Conservation (phyloP, 768 basidiomycete species). For the Lactarius sanguifluus region DNA sequence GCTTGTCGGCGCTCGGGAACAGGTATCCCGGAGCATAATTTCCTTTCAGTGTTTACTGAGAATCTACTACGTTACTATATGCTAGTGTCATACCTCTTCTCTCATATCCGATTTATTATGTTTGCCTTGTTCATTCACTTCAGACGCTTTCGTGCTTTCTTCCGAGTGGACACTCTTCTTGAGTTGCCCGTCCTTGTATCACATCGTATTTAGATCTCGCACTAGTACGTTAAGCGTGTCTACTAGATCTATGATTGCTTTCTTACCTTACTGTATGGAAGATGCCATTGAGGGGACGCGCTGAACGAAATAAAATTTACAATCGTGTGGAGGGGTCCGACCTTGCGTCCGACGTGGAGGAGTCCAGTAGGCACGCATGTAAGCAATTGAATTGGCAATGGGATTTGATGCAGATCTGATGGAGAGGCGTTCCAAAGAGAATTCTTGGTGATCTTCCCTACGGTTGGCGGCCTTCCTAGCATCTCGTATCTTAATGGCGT, state of each 20-base stretch:
- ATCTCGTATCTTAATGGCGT: too few species aligned
- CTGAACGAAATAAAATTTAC: too few species aligned
- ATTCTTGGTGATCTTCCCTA: too few species aligned
- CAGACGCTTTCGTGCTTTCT: constrained; percentile 13
- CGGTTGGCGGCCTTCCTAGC: too few species aligned
- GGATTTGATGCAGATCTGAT: too few species aligned
- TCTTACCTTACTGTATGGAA: constrained; percentile 22
- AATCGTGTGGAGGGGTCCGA: too few species aligned
- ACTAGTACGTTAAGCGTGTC: neutral
- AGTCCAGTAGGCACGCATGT: too few species aligned
- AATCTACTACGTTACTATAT: constrained; percentile 22
- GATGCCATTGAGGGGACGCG: too few species aligned
- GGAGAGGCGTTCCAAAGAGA: too few species aligned
- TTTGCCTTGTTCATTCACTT: constrained; percentile 15
- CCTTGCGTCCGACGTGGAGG: too few species aligned
- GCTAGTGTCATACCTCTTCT: constrained; percentile 25
- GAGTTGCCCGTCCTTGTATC: constrained; percentile 1
- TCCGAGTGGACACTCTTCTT: constrained; percentile 14
- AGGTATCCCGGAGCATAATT: constrained; percentile 18
- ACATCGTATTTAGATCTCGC: constrained; percentile 16
- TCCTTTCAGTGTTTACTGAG: constrained; percentile 17
- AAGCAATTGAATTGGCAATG: too few species aligned
- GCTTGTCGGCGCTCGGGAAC: constrained; percentile 22
- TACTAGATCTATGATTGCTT: constrained; percentile 3
- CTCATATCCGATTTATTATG: constrained; percentile 27